phyloP scores from a whole-genome alignment of 352 stramenopile species.

The Sclerospora graminicola region DNA sequence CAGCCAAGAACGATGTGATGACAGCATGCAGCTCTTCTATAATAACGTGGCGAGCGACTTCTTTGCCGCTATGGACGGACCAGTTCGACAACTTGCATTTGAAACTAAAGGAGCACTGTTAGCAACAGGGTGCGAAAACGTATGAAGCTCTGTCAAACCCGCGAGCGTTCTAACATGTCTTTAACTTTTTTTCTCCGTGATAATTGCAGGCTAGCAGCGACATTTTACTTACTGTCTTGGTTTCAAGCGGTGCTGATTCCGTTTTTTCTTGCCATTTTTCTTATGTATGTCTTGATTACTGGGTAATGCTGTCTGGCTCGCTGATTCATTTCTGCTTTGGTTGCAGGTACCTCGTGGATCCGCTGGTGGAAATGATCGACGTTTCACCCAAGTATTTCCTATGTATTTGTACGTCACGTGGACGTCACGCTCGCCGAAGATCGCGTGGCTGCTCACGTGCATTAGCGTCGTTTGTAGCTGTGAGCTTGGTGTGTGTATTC shows the following conservation, averaged over 20 bases:
- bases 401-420: slow-evolving; percentile 72
- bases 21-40: slow-evolving; percentile 25
- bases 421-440: slow-evolving; percentile 58
- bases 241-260: slow-evolving; percentile 79
- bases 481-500: slow-evolving; percentile 81
- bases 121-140: slow-evolving; percentile 47
- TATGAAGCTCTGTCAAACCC: background rate
- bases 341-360: slow-evolving; percentile 69
- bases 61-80: slow-evolving; percentile 42
- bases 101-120: slow-evolving; percentile 79
- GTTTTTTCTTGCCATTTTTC: slow-evolving; percentile 83
- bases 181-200: background rate
- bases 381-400: slow-evolving; percentile 83
- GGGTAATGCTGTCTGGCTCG: background rate
- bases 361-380: slow-evolving; percentile 81
- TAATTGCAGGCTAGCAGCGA: slow-evolving; percentile 44
- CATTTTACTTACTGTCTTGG: slow-evolving; percentile 76
- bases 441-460: slow-evolving; percentile 76
- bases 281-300: slow-evolving; percentile 43
- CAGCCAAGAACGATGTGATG: slow-evolving; percentile 2
- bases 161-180: background rate
- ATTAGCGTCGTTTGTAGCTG: slow-evolving; percentile 70
- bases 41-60: slow-evolving; percentile 49
- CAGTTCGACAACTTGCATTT: slow-evolving; percentile 60
- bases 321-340: background rate